Conservation (phyloP, 345 rosid genomes). For the Ceriops zippeliana region DNA sequence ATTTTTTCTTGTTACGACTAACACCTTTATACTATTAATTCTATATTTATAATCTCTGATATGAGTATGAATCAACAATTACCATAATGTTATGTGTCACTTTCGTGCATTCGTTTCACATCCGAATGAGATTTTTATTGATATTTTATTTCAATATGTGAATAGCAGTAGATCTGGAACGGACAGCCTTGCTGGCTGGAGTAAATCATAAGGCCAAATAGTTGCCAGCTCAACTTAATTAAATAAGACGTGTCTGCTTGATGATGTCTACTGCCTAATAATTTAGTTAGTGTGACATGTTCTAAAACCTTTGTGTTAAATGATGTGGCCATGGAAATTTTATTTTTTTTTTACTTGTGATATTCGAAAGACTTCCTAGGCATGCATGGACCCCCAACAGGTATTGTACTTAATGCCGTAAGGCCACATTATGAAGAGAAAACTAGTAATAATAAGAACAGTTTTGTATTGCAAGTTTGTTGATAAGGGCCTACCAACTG, state of each 20-base stretch:
- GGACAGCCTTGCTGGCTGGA: constrained; percentile 15
- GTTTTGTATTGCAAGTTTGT: no score
- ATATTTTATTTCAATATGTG: background rate
- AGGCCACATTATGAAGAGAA: background rate
- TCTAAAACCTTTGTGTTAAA: constrained; percentile 20
- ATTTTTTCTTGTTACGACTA: no score
- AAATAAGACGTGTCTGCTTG: background rate
- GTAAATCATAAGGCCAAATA: constrained; percentile 23
- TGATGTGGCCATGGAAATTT: constrained; percentile 11
- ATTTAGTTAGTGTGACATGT: constrained; percentile 22
- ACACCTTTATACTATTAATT: no score
- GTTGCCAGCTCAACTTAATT: constrained; percentile 26
- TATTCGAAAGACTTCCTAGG: background rate
- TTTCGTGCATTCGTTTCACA: no score
- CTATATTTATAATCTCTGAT: no score
- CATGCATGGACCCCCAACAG: background rate
- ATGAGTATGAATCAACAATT: no score
- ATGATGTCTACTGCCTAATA: constrained; percentile 15
- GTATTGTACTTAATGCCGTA: background rate
- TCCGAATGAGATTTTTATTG: no score
- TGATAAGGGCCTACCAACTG: no score
- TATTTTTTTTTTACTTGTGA: background rate
- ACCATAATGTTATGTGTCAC: no score
- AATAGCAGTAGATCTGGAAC: background rate
- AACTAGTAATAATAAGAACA: no score